Base-by-base conservation (phyloP, 768 basidiomycete species). In the Russula dissimulans region DNA sequence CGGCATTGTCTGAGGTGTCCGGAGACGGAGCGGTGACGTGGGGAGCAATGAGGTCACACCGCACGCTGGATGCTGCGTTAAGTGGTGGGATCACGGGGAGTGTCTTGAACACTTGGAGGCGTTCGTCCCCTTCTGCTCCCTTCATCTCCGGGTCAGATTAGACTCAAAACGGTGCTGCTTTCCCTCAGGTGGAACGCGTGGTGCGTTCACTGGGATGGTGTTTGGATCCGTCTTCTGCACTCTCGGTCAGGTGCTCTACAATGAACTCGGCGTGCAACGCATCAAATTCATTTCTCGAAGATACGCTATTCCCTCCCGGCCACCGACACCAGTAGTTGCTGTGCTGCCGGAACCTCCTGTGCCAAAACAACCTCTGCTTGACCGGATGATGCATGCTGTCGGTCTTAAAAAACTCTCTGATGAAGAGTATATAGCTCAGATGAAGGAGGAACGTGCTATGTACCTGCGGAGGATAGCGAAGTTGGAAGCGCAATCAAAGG, bases 81-180 rank as follows among this genome's bases (percentile, higher is more conserved):
- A 87, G 89, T 62, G 91, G 91, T 17, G 82, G 80, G 5, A 63
- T 85, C 5, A 76, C 87, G 0, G 91, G 88, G 46, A 84, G 83
- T 2, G 61, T 83, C 10, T 69, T 82, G 44, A 78, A 78, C 77
- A 52, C 79, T 72, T 71, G 81, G 79, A 82, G 76, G 70, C 78
- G 90, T 90, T 67, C 61, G 85, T 75, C 5, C 48, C 47, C 49
- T 32, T 32, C 47, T 17, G 1, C 4, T 7, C 14, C 45, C 36
- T 44, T 38, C 45, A 39, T n/a, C 39, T 59, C 32, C 47, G 17
- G 39, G 39, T 39, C 26, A n/a, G 17, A 38, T 50, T 22, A n/a
- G 54, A 58, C 55, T 64, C 56, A 57, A 32, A 26, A 17, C 54
- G 11, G n/a, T 38, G 54, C 11, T 14, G 18, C 7, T 31, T 22